Evolutionary conservation across 768 basidiomycete genomes (phyloP).

Genomic region (Mycena rebaudengoi): DNA sequence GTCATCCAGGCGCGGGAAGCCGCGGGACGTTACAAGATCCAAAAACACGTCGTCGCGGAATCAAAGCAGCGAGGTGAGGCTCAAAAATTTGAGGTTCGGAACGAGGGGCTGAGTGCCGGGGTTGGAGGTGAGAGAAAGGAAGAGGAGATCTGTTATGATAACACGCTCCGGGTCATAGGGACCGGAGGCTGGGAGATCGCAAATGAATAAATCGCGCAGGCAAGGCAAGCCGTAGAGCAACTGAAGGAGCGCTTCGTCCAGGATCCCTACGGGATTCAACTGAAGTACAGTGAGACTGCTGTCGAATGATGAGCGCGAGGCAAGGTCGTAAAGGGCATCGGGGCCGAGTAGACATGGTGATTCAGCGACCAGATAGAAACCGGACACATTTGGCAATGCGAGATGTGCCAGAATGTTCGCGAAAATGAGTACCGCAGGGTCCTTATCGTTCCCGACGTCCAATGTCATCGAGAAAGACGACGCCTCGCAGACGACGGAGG

Average conservation of each 20-base stretch:
- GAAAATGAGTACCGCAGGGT: not conserved
- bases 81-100: not conserved
- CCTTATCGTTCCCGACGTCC: too few relatives aligned
- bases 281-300: not conserved
- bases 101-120: not conserved
- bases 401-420: not conserved
- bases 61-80: not conserved
- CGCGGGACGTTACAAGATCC: not conserved
- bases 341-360: too few relatives aligned
- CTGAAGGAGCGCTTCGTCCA: not conserved
- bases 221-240: not conserved
- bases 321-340: too few relatives aligned
- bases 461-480: not conserved
- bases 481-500: not conserved
- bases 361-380: too few relatives aligned
- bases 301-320: not conserved
- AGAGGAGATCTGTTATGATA: not conserved
- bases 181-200: not conserved
- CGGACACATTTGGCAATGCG: too few relatives aligned
- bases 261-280: not conserved
- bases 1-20: not conserved
- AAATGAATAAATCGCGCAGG: not conserved
- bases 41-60: not conserved
- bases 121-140: not conserved
- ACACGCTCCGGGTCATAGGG: not conserved